Percentiles rank a stretch among this genome's conserved stretches.
These are phyloP conservation scores for Saccharum officinarum DNA, from an alignment of 176 grass and related monocot genomes.

Conservation along the genomic window DNA sequence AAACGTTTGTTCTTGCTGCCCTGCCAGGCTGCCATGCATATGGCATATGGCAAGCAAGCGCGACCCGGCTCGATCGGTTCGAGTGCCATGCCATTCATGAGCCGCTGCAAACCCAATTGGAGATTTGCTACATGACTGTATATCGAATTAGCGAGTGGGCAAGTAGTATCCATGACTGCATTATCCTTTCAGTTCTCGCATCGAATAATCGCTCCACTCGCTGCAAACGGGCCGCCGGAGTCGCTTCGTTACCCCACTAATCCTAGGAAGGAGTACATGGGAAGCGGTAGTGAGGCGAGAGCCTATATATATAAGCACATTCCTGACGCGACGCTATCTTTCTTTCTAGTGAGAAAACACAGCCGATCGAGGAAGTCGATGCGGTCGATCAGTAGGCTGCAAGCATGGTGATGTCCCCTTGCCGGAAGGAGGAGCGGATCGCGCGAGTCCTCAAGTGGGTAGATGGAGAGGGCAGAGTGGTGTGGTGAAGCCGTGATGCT, in stretches of 20 bases:
- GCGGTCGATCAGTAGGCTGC: not conserved
- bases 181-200: not conserved
- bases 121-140: not conserved
- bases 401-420: not conserved
- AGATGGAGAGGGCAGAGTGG: not conserved
- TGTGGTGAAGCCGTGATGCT: not conserved
- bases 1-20: not conserved
- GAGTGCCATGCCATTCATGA: not conserved
- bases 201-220: not conserved
- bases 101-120: not conserved
- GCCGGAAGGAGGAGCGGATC: not conserved
- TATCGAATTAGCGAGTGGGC: not conserved
- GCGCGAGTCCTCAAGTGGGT: fast-evolving
- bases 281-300: too few relatives aligned
- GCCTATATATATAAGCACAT: not conserved
- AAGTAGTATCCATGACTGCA: not conserved
- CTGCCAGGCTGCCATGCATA: not conserved
- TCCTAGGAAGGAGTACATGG: not conserved
- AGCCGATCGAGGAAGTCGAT: not conserved
- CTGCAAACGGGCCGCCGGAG: not conserved
- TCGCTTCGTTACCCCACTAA: not conserved
- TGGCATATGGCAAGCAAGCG: too few relatives aligned
- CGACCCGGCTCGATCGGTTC: not conserved
- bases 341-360: not conserved
- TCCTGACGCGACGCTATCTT: not conserved